phyloP scores from a whole-genome alignment of 2,329 filamentous ascomycete species.

The Cladosporium cucumerinum region DNA sequence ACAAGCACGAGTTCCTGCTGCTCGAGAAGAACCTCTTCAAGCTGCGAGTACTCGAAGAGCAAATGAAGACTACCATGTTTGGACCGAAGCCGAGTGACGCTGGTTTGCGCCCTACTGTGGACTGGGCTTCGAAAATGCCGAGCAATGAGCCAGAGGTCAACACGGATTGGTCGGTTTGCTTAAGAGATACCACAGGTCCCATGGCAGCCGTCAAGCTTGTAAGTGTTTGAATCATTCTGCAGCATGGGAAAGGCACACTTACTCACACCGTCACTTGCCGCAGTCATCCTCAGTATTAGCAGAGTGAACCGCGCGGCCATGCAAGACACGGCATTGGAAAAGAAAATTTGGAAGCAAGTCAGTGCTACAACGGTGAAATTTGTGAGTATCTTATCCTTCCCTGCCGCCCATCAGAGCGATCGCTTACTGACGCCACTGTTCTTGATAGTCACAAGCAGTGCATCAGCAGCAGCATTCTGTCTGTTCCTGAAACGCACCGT shows the following conservation, averaged over 20 bases:
- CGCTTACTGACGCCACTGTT: not conserved
- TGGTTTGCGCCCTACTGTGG: not conserved
- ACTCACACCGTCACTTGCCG: not conserved
- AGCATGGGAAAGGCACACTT: not conserved
- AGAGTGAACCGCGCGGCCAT: not conserved
- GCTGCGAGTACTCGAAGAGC: not conserved
- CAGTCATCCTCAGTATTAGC: not conserved
- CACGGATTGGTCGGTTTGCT: not conserved
- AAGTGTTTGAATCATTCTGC: not conserved
- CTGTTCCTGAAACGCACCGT: conserved; percentile 6
- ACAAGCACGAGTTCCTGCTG: not conserved
- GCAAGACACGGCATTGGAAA: not conserved
- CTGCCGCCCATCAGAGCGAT: not conserved
- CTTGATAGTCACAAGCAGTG: not conserved
- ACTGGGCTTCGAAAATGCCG: not conserved
- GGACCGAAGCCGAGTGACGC: not conserved
- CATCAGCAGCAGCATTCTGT: conserved; percentile 3
- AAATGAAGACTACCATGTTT: not conserved
- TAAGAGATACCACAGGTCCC: not conserved
- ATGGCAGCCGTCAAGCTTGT: not conserved
- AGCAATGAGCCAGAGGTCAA: not conserved
- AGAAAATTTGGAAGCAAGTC: not conserved
- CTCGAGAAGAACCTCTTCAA: not conserved
- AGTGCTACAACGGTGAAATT: conserved; percentile 2
- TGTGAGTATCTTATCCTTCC: conserved; percentile 5